A percentile compares a stretch with the other conserved stretches of the same genome.
Conservation (phyloP, 306 rosid species). For the Lablab purpureus region DNA sequence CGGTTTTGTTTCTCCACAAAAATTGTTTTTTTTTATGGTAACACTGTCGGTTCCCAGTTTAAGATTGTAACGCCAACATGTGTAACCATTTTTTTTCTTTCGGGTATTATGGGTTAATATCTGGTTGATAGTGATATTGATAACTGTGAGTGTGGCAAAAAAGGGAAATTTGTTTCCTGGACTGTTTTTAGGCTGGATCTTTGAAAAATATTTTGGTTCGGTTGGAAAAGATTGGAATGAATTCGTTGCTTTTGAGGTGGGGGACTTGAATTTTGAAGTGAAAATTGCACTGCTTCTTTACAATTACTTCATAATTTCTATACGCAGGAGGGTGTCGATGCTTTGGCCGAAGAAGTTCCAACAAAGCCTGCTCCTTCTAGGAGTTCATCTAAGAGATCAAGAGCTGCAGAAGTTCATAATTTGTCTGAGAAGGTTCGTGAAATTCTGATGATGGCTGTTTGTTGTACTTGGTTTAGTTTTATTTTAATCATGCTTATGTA, state of each 20-base stretch:
- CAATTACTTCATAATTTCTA: constrained; percentile 2
- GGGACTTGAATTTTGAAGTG: constrained; percentile 3
- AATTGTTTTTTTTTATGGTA: not conserved
- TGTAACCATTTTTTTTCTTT: not conserved
- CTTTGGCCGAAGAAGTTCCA: constrained; percentile 64
- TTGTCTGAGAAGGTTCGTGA: constrained; percentile 85
- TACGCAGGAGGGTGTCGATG: constrained; percentile 80
- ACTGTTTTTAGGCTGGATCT: constrained; percentile 20
- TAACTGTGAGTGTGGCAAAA: not conserved
- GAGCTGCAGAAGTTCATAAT: constrained; percentile 99
- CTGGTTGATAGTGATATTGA: not conserved
- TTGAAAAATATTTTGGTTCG: constrained; percentile 17
- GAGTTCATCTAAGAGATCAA: constrained; percentile 85
- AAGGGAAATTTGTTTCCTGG: not conserved
- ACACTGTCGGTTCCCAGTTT: not conserved
- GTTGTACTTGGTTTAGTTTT: constrained; percentile 6
- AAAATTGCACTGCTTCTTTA: not conserved
- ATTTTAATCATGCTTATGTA: not conserved
- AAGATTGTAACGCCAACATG: not conserved
- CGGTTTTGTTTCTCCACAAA: not conserved
- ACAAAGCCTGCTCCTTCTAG: constrained; percentile 53
- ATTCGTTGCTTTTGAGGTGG: constrained; percentile 7
- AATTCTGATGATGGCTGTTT: not conserved
- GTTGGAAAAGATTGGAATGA: not conserved
- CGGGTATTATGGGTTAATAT: not conserved